phyloP scores from a whole-genome alignment of 257 asterid genomes.

The Nicotiana undulata region DNA sequence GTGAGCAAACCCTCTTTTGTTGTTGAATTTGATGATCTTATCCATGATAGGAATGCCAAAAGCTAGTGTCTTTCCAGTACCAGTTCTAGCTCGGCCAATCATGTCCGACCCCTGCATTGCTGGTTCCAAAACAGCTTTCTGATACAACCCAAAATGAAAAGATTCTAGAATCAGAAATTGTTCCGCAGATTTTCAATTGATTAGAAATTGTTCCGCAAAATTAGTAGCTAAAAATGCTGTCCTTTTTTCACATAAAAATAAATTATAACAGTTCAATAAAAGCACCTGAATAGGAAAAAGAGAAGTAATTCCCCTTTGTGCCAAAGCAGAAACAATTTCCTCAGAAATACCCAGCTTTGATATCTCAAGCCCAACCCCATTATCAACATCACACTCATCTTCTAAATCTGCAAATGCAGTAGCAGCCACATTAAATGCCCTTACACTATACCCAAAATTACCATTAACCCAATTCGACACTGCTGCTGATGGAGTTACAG shows the following conservation, averaged over 20 bases:
- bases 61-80: slow-evolving; percentile 96
- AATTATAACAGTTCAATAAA: neutral
- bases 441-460: slow-evolving; percentile 5
- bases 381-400: slow-evolving; percentile 22
- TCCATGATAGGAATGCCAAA: slow-evolving; percentile 92
- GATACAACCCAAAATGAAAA: slow-evolving; percentile 44
- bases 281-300: slow-evolving; percentile 94
- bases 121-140: slow-evolving; percentile 92
- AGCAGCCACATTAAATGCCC: slow-evolving; percentile 48
- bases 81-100: slow-evolving; percentile 96
- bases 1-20: slow-evolving; percentile 60
- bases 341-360: slow-evolving; percentile 70
- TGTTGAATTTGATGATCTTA: slow-evolving; percentile 61
- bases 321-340: slow-evolving; percentile 57
- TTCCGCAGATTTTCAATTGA: slow-evolving; percentile 80
- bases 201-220: slow-evolving; percentile 3
- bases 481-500: neutral
- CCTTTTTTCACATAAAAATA: neutral
- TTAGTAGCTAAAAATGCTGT: neutral
- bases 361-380: slow-evolving; percentile 81
- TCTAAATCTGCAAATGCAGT: slow-evolving; percentile 54
- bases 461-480: neutral
- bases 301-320: slow-evolving; percentile 54
- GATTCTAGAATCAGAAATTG: slow-evolving; percentile 77
- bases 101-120: slow-evolving; percentile 92